Conservation (phyloP, 202 grass and related monocot genomes). For the Panicum virgatum region DNA sequence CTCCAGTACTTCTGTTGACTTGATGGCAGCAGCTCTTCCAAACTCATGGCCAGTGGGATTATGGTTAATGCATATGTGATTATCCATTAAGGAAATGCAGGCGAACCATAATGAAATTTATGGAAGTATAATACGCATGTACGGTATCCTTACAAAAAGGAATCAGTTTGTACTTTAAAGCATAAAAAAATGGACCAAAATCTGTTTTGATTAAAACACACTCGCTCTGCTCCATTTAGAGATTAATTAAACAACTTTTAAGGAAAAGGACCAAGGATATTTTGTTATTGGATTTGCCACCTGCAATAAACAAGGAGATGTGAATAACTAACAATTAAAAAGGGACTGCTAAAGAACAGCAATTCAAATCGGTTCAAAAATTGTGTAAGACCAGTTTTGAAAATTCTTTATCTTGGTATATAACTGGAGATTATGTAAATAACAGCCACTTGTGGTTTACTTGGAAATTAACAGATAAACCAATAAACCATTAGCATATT, state of each 20-base stretch:
- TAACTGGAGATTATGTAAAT: background rate
- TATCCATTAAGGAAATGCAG: conserved; percentile 56
- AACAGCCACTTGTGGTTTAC: background rate
- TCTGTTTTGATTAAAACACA: background rate
- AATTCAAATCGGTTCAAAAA: background rate
- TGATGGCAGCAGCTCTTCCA: conserved; percentile 79
- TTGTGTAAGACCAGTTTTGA: background rate
- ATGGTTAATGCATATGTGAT: conserved; percentile 90
- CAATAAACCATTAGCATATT: background rate
- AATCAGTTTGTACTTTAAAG: background rate
- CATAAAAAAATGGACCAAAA: background rate
- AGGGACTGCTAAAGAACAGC: background rate
- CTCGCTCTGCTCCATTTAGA: background rate
- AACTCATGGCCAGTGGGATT: conserved; percentile 78
- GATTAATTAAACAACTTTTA: background rate
- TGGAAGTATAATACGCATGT: background rate
- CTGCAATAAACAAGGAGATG: conserved; percentile 53
- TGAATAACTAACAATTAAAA: conserved; percentile 2
- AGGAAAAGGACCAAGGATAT: conserved; percentile 65
- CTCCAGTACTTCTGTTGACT: conserved; percentile 61
- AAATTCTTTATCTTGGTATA: background rate
- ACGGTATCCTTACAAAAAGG: background rate
- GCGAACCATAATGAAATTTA: background rate
- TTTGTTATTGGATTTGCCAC: conserved; percentile 96
- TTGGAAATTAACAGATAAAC: background rate